A percentile compares a stretch with the other conserved stretches of the same genome.
Conservation (phyloP, 306 rosid species). For the Leucaena leucocephala region DNA sequence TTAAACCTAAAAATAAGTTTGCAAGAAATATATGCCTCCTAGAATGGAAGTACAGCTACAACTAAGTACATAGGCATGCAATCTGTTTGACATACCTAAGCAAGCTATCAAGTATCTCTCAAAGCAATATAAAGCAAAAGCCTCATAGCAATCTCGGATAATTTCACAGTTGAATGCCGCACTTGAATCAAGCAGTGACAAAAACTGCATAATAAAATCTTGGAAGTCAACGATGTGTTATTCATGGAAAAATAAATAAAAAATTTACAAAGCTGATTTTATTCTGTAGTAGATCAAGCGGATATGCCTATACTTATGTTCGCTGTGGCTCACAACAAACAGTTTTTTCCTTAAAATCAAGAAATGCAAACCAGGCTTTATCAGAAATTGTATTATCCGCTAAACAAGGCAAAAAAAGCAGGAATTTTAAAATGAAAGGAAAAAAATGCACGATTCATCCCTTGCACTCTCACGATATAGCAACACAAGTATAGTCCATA, state of each 20-base stretch:
- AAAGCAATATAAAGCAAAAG: constrained; percentile 97
- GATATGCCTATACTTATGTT: constrained; percentile 22
- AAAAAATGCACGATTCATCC: background rate
- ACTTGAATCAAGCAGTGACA: constrained; percentile 84
- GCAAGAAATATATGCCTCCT: constrained; percentile 13
- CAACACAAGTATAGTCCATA: background rate
- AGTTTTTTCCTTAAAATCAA: background rate
- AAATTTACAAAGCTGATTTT: background rate
- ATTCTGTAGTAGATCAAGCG: background rate
- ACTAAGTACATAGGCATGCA: constrained; percentile 16
- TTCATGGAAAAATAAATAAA: background rate
- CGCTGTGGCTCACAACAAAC: constrained; percentile 19
- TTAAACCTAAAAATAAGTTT: constrained; percentile 15
- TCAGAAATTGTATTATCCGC: background rate
- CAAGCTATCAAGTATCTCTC: constrained; percentile 97
- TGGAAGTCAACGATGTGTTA: constrained; percentile 19
- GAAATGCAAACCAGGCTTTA: constrained; percentile 10
- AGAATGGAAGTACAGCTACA: constrained; percentile 9
- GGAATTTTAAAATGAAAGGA: background rate
- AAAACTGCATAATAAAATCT: constrained; percentile 65
- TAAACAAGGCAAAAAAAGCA: background rate
- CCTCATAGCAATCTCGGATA: constrained; percentile 96
- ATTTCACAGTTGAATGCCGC: constrained; percentile 94
- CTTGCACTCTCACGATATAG: background rate
- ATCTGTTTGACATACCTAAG: constrained; percentile 68